Evolutionary conservation across 208 protist genomes (phyloP).

Genomic region (Sergeia podlipaevii): DNA sequence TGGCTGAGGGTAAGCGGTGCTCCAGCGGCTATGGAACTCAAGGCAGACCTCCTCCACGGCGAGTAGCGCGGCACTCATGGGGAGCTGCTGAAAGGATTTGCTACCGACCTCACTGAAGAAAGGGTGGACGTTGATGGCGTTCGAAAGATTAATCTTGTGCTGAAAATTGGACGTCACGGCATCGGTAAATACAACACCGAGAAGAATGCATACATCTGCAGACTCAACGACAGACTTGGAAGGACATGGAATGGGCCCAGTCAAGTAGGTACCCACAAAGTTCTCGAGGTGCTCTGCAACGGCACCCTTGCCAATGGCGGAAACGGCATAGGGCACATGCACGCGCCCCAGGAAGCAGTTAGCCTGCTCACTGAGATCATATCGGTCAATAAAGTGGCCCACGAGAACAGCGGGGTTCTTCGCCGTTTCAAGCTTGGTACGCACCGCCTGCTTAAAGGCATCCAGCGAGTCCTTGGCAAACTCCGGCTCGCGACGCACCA

Average conservation of each 20-base stretch:
- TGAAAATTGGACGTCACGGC: constrained; percentile 26
- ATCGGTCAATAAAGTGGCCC: constrained; percentile 41
- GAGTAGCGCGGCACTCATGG: constrained; percentile 34
- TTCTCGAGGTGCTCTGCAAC: constrained; percentile 37
- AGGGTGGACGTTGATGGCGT: constrained; percentile 44
- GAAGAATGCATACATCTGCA: constrained; percentile 38
- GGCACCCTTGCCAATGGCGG: constrained; percentile 36
- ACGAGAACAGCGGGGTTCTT: constrained; percentile 27
- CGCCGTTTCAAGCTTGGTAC: constrained; percentile 10
- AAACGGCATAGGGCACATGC: constrained; percentile 34
- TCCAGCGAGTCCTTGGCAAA: constrained; percentile 19
- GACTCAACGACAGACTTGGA: constrained; percentile 28
- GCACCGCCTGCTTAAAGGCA: constrained; percentile 24
- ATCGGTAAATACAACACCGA: constrained; percentile 42
- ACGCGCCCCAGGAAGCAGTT: constrained; percentile 32
- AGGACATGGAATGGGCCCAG: constrained; percentile 13
- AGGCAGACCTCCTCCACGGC: constrained; percentile 30
- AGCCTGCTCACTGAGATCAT: constrained; percentile 14
- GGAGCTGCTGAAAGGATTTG: constrained; percentile 37
- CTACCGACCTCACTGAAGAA: constrained; percentile 32
- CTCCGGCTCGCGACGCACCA: constrained; percentile 20
- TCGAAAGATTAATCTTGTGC: constrained; percentile 35
- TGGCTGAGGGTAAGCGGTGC: constrained; percentile 30
- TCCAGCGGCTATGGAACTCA: constrained; percentile 25
- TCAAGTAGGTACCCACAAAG: constrained; percentile 51